Conservation (phyloP, 2,329 filamentous ascomycete genomes). For the Aspergillus uvarum region DNA sequence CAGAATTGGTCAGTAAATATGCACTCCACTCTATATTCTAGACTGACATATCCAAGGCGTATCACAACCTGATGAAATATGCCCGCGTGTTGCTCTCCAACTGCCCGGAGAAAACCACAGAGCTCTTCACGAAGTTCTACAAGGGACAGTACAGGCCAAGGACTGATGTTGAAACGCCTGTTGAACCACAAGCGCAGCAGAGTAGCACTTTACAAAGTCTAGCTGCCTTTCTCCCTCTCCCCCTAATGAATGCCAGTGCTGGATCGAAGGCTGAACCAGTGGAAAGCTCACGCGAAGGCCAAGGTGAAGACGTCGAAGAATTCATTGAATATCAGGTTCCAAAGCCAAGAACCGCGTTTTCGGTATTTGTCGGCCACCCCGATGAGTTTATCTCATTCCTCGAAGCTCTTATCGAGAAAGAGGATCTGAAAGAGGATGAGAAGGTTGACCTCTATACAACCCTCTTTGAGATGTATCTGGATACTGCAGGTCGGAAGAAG, state of each 20-base stretch:
- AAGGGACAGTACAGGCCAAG: conserved; percentile 74
- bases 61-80: conserved; percentile 90
- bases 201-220: conserved; percentile 82
- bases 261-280: conserved; percentile 33
- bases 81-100: conserved; percentile 86
- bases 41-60: conserved; percentile 60
- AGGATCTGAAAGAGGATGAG: conserved; percentile 69
- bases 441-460: conserved; percentile 89
- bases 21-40: neutral
- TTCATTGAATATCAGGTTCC: conserved; percentile 70
- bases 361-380: conserved; percentile 91
- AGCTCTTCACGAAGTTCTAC: conserved; percentile 92
- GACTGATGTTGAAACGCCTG: conserved; percentile 61
- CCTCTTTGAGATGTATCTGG: conserved; percentile 95
- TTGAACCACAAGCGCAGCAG: conserved; percentile 50
- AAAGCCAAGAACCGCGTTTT: conserved; percentile 85
- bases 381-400: conserved; percentile 90
- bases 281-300: conserved; percentile 27
- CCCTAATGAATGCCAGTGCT: conserved; percentile 72
- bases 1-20: conserved; percentile 63
- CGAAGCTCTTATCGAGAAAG: conserved; percentile 77
- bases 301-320: conserved; percentile 36
- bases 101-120: conserved; percentile 76
- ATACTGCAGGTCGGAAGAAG: conserved; percentile 76
- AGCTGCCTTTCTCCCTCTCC: conserved; percentile 76